Evolutionary conservation across 164 flowering plant species (phyloP).

Genomic region (Stephania cephalantha): DNA sequence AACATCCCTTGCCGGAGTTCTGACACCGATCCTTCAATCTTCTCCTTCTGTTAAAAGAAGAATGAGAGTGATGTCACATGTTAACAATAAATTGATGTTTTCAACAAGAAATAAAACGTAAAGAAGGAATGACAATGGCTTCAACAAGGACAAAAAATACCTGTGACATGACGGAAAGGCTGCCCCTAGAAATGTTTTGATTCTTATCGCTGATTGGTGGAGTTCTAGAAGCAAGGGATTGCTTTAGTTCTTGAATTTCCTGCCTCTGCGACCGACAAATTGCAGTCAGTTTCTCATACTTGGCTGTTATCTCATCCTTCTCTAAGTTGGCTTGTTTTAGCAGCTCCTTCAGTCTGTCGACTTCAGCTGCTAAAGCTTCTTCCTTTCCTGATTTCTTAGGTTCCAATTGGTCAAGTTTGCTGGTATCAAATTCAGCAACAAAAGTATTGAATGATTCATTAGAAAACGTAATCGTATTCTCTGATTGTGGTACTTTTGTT

Average conservation of each 20-base stretch:
- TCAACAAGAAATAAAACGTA: neutral
- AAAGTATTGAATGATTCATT: constrained; percentile 61
- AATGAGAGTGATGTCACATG: neutral
- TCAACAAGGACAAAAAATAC: constrained; percentile 29
- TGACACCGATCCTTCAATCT: constrained; percentile 47
- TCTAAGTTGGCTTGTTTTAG: constrained; percentile 56
- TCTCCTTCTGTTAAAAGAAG: constrained; percentile 34
- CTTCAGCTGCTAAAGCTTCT: constrained; percentile 52
- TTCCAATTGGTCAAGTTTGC: constrained; percentile 37
- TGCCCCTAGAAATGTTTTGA: constrained; percentile 32
- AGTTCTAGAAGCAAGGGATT: constrained; percentile 58
- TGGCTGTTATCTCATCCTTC: constrained; percentile 74
- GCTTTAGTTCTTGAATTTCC: constrained; percentile 91
- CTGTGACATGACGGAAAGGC: constrained; percentile 26
- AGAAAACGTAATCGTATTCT: constrained; percentile 25
- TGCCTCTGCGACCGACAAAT: constrained; percentile 94
- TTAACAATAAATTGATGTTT: neutral
- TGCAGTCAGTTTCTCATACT: constrained; percentile 84
- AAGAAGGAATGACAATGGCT: neutral
- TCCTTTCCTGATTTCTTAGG: constrained; percentile 28
- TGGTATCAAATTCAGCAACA: constrained; percentile 73
- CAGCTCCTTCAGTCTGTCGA: constrained; percentile 65
- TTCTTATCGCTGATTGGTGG: constrained; percentile 50
- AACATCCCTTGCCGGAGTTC: constrained; percentile 50
- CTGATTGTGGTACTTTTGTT: constrained; percentile 32